Evolutionary conservation across 108 stramenopile genomes (phyloP), one percentile per base, ranked within the genome.

Genomic region (Schizochytrium sp.): DNA sequence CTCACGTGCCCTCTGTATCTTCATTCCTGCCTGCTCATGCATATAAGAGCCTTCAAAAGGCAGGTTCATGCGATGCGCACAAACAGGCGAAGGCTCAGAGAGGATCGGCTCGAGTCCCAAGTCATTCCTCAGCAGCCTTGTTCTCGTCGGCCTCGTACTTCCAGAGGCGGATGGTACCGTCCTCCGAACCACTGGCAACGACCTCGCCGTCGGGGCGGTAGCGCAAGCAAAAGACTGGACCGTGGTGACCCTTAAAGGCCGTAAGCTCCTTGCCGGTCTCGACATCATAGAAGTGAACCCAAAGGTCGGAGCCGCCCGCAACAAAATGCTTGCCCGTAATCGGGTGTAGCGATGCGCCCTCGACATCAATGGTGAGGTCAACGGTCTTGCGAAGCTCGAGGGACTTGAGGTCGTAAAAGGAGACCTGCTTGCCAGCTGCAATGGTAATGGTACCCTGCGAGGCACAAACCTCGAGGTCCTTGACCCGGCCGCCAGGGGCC

Each of bases 151-250:
- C 43, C 43, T 87, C 83, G 41, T 60, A 89, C 58, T 91, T 71
- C 99, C 99, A 99, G 57, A 99, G 89, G 25, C 99, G 97, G 92
- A 99, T 98, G 28, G 98, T 99, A 14, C 98, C 99, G 94, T 99
- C 99, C 92, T 99, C 98, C 18, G 95, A 95, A 12, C 98, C 99
- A 0, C 97, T 97, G 0, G 97, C 98, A 92, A 96, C 98, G 5
- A 19, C 23, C 89, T 90, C 92, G 16, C 98, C 99, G 87, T 96
- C 95, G 25, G 98, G 97, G 8, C 93, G 83, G 93, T 96, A 99
- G 60, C 98, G 92, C 60, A 99, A 83, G 92, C 98, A 98, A 18
- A 98, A 94, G 87, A 99, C 95, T 55, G 99, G 99, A 4, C 99
- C 99, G 90, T 98, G 98, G 92, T 99, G 99, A 60, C 99, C 99